These are phyloP conservation scores for Davidsoniella eucalypti DNA, from an alignment of 2,329 filamentous ascomycete species.

Conservation along the genomic window DNA sequence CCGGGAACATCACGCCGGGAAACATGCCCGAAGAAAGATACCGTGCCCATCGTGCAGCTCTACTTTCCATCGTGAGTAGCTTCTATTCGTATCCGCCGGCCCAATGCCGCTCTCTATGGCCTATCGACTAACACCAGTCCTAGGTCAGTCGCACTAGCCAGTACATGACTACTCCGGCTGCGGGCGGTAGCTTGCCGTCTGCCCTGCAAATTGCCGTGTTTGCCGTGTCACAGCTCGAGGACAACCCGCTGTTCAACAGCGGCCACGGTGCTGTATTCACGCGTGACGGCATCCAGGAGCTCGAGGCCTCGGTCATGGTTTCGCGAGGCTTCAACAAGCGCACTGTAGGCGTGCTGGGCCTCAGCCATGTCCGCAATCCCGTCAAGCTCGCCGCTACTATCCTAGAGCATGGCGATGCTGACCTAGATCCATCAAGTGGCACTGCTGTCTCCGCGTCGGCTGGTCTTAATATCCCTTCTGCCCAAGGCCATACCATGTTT, in stretches of 20 bases:
- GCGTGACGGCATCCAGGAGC: conserved; percentile 63
- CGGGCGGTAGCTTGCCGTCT: conserved; percentile 23
- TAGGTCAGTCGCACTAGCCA: conserved; percentile 29
- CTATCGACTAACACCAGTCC: neutral
- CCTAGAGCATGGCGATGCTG: conserved; percentile 48
- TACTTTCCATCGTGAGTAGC: conserved; percentile 39
- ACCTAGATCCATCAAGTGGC: conserved; percentile 26
- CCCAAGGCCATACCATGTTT: conserved; percentile 54
- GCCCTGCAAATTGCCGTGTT: conserved; percentile 61
- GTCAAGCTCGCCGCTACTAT: conserved; percentile 57
- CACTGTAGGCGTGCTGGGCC: conserved; percentile 58
- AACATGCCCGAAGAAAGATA: conserved; percentile 43
- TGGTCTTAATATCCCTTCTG: conserved; percentile 32
- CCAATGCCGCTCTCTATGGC: neutral
- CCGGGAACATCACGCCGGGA: conserved; percentile 48
- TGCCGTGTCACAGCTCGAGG: conserved; percentile 60
- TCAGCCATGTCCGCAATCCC: conserved; percentile 63
- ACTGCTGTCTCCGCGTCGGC: conserved; percentile 13
- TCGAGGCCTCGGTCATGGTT: conserved; percentile 80
- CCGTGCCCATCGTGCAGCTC: conserved; percentile 38
- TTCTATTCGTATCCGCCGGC: neutral
- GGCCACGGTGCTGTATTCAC: conserved; percentile 79
- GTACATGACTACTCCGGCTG: conserved; percentile 28
- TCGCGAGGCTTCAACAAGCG: conserved; percentile 56
- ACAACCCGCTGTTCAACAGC: conserved; percentile 71